Percentiles rank a stretch among this genome's conserved stretches.
phyloP scores from a whole-genome alignment of 2,329 filamentous ascomycete genomes.

The Emericellopsis atlantica region DNA sequence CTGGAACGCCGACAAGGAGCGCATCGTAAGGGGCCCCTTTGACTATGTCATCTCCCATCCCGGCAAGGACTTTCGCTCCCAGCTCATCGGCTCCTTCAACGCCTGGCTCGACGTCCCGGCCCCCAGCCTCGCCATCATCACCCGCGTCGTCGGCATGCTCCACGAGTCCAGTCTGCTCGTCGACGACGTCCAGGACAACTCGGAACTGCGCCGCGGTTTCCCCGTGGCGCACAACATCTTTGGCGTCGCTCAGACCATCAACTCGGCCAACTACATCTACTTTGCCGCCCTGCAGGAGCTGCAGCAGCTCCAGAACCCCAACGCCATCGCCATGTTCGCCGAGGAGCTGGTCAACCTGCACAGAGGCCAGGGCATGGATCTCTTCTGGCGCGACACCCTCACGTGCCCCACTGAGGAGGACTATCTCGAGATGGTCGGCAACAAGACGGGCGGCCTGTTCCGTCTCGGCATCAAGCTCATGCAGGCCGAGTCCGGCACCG shows the following conservation, averaged over 20 bases:
- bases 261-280: slow-evolving; percentile 34
- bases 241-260: slow-evolving; percentile 36
- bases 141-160: slow-evolving; percentile 69
- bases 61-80: slow-evolving; percentile 73
- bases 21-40: slow-evolving; percentile 64
- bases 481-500: slow-evolving; percentile 49
- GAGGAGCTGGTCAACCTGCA: slow-evolving; percentile 71
- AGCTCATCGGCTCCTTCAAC: slow-evolving; percentile 73
- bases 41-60: slow-evolving; percentile 70
- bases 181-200: slow-evolving; percentile 55
- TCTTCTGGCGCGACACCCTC: slow-evolving; percentile 71
- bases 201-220: slow-evolving; percentile 28
- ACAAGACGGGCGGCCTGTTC: slow-evolving; percentile 76
- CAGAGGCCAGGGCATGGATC: slow-evolving; percentile 72
- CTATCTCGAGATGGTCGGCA: slow-evolving; percentile 77
- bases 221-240: slow-evolving; percentile 36
- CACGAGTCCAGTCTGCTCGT: slow-evolving; percentile 75
- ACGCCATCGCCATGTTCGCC: slow-evolving; percentile 54
- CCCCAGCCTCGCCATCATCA: slow-evolving; percentile 60
- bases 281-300: slow-evolving; percentile 42
- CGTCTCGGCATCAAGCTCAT: slow-evolving; percentile 70
- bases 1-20: slow-evolving; percentile 67
- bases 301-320: slow-evolving; percentile 49
- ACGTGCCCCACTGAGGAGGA: slow-evolving; percentile 70
- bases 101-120: slow-evolving; percentile 64